Conservation (phyloP, 1,284 basidiomycete species). For the Serendipita sp. region DNA sequence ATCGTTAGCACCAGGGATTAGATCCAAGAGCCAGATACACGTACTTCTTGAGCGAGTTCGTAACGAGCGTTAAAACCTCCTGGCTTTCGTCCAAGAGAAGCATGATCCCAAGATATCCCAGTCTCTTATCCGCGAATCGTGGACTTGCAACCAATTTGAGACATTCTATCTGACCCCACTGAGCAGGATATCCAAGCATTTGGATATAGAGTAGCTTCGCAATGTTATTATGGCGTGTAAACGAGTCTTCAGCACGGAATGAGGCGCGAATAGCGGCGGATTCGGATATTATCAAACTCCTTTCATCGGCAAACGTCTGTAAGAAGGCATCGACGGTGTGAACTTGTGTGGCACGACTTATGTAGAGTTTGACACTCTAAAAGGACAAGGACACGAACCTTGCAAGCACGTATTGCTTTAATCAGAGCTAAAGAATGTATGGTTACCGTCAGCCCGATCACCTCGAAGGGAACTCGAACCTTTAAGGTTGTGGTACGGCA, state of each 20-base stretch:
- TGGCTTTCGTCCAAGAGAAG: slow-evolving; percentile 94
- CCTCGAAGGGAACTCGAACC: slow-evolving; percentile 30
- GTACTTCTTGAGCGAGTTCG: slow-evolving; percentile 97
- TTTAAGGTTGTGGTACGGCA: slow-evolving; percentile 87
- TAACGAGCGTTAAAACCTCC: slow-evolving; percentile 93
- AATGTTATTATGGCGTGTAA: slow-evolving; percentile 89
- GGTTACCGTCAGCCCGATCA: slow-evolving; percentile 13
- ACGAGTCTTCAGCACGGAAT: slow-evolving; percentile 93
- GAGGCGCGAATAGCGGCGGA: slow-evolving; percentile 94
- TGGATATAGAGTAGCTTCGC: slow-evolving; percentile 99
- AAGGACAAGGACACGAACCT: slow-evolving; percentile 35
- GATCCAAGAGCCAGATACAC: slow-evolving; percentile 20
- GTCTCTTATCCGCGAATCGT: slow-evolving; percentile 88
- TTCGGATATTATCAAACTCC: slow-evolving; percentile 94
- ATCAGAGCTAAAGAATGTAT: slow-evolving; percentile 55
- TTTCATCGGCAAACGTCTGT: slow-evolving; percentile 96
- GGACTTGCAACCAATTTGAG: slow-evolving; percentile 98
- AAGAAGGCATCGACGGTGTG: slow-evolving; percentile 11
- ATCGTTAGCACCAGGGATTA: slow-evolving; percentile 8
- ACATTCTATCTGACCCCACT: slow-evolving; percentile 99
- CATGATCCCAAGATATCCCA: slow-evolving; percentile 98
- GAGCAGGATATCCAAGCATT: slow-evolving; percentile 98
- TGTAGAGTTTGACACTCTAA: slow-evolving; percentile 15
- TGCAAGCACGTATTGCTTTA: slow-evolving; percentile 88
- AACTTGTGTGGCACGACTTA: slow-evolving; percentile 12